Evolutionary conservation across 768 basidiomycete genomes (phyloP).

Genomic region (Mycena leptocephala): DNA sequence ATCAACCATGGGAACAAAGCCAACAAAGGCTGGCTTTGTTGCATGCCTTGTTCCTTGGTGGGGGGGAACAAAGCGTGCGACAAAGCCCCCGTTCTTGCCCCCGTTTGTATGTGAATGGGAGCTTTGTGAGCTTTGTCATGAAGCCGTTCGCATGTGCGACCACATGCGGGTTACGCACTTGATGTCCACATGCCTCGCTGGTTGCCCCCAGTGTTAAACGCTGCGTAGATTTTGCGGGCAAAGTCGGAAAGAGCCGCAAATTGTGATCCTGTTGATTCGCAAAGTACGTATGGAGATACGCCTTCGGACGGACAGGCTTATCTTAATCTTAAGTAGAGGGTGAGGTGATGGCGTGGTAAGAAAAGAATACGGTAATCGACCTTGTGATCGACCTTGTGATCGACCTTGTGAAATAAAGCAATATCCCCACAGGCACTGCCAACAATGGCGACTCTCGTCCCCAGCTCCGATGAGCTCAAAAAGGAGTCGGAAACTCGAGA

Average conservation of each 20-base stretch:
- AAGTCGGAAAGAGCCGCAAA: slow-evolving; percentile 8
- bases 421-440: slow-evolving; percentile 13
- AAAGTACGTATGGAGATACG: slow-evolving; percentile 19
- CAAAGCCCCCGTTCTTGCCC: too few species aligned
- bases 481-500: slow-evolving; percentile 23
- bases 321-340: background rate
- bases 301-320: too few species aligned
- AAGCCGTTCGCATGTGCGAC: too few species aligned
- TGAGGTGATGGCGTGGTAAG: slow-evolving; percentile 2
- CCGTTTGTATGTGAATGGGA: too few species aligned
- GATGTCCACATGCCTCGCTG: too few species aligned
- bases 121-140: too few species aligned
- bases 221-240: slow-evolving; percentile 4
- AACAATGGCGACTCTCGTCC: slow-evolving; percentile 26
- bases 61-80: too few species aligned
- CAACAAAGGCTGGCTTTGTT: too few species aligned
- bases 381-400: slow-evolving; percentile 23
- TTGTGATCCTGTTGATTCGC: slow-evolving; percentile 10
- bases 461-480: slow-evolving; percentile 28
- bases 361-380: slow-evolving; percentile 12
- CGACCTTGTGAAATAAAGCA: slow-evolving; percentile 17
- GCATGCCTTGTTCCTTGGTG: too few species aligned
- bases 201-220: too few species aligned
- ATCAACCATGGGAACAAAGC: too few species aligned
- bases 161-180: too few species aligned